Base-by-base conservation (phyloP, 2,329 filamentous ascomycete genomes). In the Talaromyces sp. region DNA sequence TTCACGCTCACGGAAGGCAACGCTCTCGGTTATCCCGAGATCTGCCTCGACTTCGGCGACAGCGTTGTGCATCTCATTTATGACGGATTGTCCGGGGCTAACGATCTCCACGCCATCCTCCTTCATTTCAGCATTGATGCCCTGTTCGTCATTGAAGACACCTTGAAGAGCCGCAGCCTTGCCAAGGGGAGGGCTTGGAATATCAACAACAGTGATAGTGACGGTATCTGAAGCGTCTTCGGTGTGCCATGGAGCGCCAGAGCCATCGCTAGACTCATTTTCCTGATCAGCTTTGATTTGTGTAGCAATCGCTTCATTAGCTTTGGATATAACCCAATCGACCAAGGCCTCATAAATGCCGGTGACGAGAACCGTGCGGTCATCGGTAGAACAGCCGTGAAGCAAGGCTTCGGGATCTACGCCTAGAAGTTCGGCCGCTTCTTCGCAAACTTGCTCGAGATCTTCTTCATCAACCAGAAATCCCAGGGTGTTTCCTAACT, bases 61-160 rank as follows among this genome's bases (percentile, higher is more conserved):
- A 1, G 93, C 92, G 65, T 89, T 88, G 72, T 91, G 88, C 90
- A 97, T 96, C 75, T 97, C 93, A 43, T 91, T 89, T 15, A 94
- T 76, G 10, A 98, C 90, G 0, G 94, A 96, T 65, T 89, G 90
- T n/a, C 91, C 91, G 1, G 88, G 88, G 0, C 89, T 72, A 0
- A 85, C 80, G 1, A 96, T 85, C n/a, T 91, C 86, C 0, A 99
- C 86, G 10, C 95, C 95, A 70, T 99, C 95, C 68, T 94, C 90
- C 73, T 94, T 96, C 93, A 99, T 98, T 81, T 99, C 95, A 0
- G 90, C 86, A 71, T 98, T 98, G 80, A 99, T 97, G 61, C 95
- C 95, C 22, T 89, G 83, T n/a, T 84, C 87, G 72, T 98, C 95
- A 70, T 99, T 94, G 72, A 99, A 99, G 40, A 98, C 87, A 15